Percentiles rank a stretch among this genome's conserved stretches.
Evolutionary conservation across 768 basidiomycete genomes (phyloP).

Genomic region (Neoboletus subvelutipes): DNA sequence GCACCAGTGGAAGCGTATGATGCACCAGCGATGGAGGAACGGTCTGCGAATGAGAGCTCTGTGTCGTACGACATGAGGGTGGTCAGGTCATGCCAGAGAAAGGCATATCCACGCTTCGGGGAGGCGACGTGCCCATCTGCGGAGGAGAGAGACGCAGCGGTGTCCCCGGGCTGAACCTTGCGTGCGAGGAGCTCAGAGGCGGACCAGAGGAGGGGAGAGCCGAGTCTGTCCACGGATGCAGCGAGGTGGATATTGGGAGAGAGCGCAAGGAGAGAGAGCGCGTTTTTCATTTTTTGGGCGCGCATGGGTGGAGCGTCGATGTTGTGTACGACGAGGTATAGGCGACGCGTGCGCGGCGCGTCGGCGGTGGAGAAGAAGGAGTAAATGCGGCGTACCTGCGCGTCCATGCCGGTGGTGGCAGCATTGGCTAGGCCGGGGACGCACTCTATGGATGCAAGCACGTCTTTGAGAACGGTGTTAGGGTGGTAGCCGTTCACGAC

Average conservation of each 20-base stretch:
- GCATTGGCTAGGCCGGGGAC: slow-evolving; percentile 23
- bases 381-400: slow-evolving; percentile 63
- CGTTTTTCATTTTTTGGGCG: slow-evolving; percentile 56
- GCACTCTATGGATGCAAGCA: slow-evolving; percentile 58
- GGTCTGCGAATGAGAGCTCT: slow-evolving; percentile 69
- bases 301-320: slow-evolving; percentile 79
- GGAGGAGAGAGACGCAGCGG: neutral
- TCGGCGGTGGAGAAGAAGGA: slow-evolving; percentile 53
- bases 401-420: slow-evolving; percentile 44
- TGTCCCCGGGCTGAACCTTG: slow-evolving; percentile 34
- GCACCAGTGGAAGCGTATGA: slow-evolving; percentile 35
- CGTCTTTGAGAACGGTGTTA: slow-evolving; percentile 61
- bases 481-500: slow-evolving; percentile 80
- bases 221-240: slow-evolving; percentile 86
- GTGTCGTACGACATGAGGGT: slow-evolving; percentile 81
- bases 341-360: slow-evolving; percentile 36
- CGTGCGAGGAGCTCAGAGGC: slow-evolving; percentile 60
- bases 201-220: slow-evolving; percentile 81
- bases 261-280: slow-evolving; percentile 70
- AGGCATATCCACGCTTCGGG: slow-evolving; percentile 55
- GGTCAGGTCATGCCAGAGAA: slow-evolving; percentile 90
- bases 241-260: slow-evolving; percentile 77
- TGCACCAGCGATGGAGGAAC: slow-evolving; percentile 57
- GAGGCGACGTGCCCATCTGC: slow-evolving; percentile 5
- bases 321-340: slow-evolving; percentile 87